Base-by-base conservation (phyloP, 352 stramenopile species). In the Phytophthora citricola region DNA sequence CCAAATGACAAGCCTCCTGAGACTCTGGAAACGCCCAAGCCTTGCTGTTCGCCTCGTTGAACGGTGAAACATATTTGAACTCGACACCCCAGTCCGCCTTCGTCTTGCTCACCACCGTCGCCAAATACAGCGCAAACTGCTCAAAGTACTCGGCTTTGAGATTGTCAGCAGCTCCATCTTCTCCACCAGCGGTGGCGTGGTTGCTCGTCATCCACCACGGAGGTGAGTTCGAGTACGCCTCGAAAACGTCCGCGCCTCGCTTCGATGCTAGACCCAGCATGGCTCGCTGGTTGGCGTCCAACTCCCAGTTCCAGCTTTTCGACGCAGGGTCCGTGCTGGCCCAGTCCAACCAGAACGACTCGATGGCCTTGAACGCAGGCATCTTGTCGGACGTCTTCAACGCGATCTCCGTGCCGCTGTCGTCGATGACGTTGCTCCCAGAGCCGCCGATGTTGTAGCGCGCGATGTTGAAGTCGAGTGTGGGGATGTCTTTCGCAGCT, bases 191-290 rank as follows among this genome's bases (percentile, higher is more conserved):
- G 1, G 76, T 72, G 0, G 78, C 75, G 40, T 59, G 56, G 53
- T 84, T 83, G 32, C 54, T 68, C 17, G 66, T 82, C 78, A 87
- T 87, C 71, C 76, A 87, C 78, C 76, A 83, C 2, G 78, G 78
- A 20, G 76, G 73, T 29, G 76, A 81, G 54, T 83, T 85, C 11
- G 73, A 83, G 46, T 78, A 87, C 1, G 74, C 76, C 38, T 84
- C 78, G n/a, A 87, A 52, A 12, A 78, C 20, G 59, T 79, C 65
- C 15, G 45, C 71, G 6, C 71, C 79, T 39, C 68, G 74, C 0
- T 53, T 41, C n/a, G 67, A 75, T 45, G 76, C 73, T 0, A 73
- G 39, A 17, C 44, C 10, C 3, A 85, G 32, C 57, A 81, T 75
- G 17, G 58, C n/a, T 14, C 74, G 78, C 55, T 87, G 78, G 9